Evolutionary conservation across 176 grass and related monocot species (phyloP).

Genomic region (Avena insularis): DNA sequence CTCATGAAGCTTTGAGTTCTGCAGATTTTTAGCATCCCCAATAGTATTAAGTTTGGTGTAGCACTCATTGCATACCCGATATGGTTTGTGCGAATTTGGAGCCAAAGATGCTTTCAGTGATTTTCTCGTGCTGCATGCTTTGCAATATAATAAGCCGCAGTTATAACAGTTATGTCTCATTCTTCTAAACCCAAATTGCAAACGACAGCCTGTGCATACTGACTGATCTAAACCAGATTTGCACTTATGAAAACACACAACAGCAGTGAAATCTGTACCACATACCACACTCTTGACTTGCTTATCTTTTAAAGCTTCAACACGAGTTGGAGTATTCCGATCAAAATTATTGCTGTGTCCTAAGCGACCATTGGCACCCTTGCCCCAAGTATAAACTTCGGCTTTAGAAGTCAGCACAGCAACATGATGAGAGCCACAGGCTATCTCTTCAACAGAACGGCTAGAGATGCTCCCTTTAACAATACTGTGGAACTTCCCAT

Average conservation of each 20-base stretch:
- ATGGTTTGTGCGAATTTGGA: conserved; percentile 61
- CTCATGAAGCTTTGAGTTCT: conserved; percentile 45
- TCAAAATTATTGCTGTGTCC: conserved; percentile 66
- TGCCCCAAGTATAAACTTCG: conserved; percentile 84
- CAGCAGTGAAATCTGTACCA: conserved; percentile 64
- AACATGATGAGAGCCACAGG: conserved; percentile 82
- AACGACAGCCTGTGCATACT: conserved; percentile 60
- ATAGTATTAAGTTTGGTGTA: conserved; percentile 60
- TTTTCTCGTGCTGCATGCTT: conserved; percentile 71
- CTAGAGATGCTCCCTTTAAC: conserved; percentile 62
- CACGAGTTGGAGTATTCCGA: conserved; percentile 56
- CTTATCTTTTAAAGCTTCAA: conserved; percentile 81
- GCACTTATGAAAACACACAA: conserved; percentile 66
- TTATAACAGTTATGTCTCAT: conserved; percentile 87
- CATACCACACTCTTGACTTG: conserved; percentile 78
- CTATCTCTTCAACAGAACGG: conserved; percentile 69
- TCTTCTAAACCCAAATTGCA: conserved; percentile 79
- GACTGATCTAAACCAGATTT: conserved; percentile 67
- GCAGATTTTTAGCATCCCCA: conserved; percentile 16
- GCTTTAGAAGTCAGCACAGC: conserved; percentile 70
- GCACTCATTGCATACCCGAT: conserved; percentile 79
- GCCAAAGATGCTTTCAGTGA: conserved; percentile 72
- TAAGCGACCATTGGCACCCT: conserved; percentile 70
- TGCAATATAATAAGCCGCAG: conserved; percentile 76
- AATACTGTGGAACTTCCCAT: conserved; percentile 60